Conservation (phyloP, 495 filamentous ascomycete genomes). For the Neurospora hispaniola region DNA sequence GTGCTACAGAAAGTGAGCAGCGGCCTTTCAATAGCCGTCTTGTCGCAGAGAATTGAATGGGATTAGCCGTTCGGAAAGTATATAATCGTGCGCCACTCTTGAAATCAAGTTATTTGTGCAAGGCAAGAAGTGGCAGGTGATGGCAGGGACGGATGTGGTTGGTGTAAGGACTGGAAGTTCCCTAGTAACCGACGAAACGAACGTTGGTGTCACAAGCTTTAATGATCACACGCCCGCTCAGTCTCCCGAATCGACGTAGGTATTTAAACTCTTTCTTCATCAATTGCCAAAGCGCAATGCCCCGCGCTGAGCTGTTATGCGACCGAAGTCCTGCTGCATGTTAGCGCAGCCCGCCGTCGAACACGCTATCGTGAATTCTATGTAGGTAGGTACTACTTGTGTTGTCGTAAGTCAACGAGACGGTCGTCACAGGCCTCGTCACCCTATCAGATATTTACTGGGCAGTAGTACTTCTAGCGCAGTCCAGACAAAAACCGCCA, state of each 20-base stretch:
- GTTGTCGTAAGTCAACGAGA: neutral
- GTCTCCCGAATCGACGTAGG: neutral
- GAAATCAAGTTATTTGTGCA: neutral
- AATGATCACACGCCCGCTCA: neutral
- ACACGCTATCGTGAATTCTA: neutral
- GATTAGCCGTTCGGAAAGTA: neutral
- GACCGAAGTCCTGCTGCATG: neutral
- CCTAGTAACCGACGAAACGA: neutral
- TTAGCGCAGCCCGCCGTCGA: neutral
- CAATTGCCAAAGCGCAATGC: neutral
- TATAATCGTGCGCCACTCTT: neutral
- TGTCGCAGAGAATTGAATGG: neutral
- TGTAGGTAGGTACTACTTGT: neutral
- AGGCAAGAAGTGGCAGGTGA: neutral
- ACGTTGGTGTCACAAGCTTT: neutral
- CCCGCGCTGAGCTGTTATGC: neutral
- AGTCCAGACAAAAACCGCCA: neutral
- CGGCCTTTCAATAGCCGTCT: neutral
- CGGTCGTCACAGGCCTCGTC: neutral
- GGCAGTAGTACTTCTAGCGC: neutral
- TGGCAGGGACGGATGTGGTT: neutral
- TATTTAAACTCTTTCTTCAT: neutral
- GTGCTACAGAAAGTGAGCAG: neutral
- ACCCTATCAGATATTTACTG: neutral
- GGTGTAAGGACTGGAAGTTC: neutral